Conservation (phyloP, 352 stramenopile genomes). For the Phytopythium helicoides region DNA sequence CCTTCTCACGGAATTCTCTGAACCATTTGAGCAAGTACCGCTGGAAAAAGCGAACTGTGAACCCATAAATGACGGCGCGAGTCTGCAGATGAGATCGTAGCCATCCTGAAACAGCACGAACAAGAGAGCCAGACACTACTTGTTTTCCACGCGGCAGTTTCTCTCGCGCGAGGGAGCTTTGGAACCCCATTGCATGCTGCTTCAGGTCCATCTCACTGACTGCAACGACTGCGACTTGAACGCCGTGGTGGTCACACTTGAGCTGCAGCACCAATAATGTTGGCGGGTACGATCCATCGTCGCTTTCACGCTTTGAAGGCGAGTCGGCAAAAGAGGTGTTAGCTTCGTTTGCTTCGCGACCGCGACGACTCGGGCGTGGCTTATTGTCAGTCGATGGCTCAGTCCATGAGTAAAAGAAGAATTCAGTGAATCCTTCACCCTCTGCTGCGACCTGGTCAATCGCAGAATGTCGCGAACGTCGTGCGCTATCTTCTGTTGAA, state of each 20-base stretch:
- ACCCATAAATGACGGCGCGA: slow-evolving; percentile 63
- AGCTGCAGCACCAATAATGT: slow-evolving; percentile 64
- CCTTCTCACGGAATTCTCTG: slow-evolving; percentile 23
- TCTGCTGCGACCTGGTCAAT: slow-evolving; percentile 33
- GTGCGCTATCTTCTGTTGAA: slow-evolving; percentile 7
- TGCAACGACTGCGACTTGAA: slow-evolving; percentile 58
- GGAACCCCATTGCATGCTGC: slow-evolving; percentile 61
- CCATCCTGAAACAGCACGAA: slow-evolving; percentile 50
- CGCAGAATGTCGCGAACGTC: slow-evolving; percentile 9
- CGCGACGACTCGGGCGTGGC: neutral
- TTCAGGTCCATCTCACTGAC: slow-evolving; percentile 60
- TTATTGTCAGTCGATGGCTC: slow-evolving; percentile 21
- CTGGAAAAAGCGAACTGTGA: slow-evolving; percentile 78
- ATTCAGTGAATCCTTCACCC: slow-evolving; percentile 60
- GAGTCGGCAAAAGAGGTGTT: neutral
- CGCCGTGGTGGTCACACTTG: slow-evolving; percentile 69
- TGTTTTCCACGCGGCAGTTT: neutral
- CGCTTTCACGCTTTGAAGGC: neutral
- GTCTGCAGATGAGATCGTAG: slow-evolving; percentile 54
- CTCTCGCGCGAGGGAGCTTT: slow-evolving; percentile 25
- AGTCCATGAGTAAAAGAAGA: slow-evolving; percentile 57
- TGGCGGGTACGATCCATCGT: slow-evolving; percentile 9
- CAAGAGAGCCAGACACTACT: slow-evolving; percentile 27
- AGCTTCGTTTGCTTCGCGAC: neutral
- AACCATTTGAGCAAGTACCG: slow-evolving; percentile 65